Evolutionary conservation across 176 grass and related monocot genomes (phyloP).

Genomic region (Ampelocalamus luodianensis): DNA sequence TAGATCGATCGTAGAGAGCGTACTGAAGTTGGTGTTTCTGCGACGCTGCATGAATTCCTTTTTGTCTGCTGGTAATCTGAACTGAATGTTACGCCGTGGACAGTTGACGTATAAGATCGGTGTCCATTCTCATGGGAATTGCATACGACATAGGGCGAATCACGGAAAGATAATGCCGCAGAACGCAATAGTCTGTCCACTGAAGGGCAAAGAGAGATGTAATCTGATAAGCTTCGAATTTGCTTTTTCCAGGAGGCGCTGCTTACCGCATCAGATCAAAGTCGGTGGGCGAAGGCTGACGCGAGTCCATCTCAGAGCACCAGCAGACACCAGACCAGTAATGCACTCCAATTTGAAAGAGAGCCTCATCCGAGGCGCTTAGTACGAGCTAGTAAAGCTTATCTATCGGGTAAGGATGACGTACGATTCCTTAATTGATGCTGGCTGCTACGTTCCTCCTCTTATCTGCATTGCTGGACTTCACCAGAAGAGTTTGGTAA

Average conservation of each 20-base stretch:
- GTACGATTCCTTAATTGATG: slow-evolving; percentile 2
- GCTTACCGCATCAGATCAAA: neutral
- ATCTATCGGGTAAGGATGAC: slow-evolving; percentile 3
- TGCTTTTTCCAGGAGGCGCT: neutral
- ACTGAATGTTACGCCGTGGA: neutral
- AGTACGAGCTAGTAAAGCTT: neutral
- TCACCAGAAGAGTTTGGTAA: no score
- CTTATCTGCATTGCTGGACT: slow-evolving; percentile 9
- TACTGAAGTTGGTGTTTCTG: neutral
- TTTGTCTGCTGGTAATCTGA: neutral
- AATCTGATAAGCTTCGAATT: slow-evolving; percentile 37
- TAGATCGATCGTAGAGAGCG: neutral
- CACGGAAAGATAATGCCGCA: neutral
- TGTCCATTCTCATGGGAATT: neutral
- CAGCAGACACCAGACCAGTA: no score
- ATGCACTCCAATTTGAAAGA: no score
- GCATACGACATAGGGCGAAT: neutral
- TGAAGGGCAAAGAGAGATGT: neutral
- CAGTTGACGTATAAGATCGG: neutral
- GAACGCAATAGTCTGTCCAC: neutral
- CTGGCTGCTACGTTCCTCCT: neutral
- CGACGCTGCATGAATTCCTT: neutral
- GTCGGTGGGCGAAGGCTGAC: slow-evolving; percentile 10
- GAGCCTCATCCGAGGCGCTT: neutral
- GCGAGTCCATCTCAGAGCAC: slow-evolving; percentile 5